Evolutionary conservation across 2,329 filamentous ascomycete genomes (phyloP).

Genomic region (Hypoxylon sp.): DNA sequence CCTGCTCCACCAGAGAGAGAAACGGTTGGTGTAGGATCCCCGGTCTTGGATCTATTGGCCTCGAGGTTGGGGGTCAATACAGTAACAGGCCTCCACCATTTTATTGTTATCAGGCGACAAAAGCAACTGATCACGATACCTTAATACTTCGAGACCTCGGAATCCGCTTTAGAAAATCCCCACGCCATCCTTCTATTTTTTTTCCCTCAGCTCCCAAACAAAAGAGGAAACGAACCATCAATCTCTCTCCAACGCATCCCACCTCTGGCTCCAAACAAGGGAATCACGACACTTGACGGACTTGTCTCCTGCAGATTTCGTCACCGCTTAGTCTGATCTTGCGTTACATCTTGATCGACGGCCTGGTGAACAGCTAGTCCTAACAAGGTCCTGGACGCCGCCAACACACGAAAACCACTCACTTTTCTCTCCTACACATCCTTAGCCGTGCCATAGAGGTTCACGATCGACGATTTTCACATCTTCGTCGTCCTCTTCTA

Average conservation of each 20-base stretch:
- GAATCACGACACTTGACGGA: conserved; percentile 26
- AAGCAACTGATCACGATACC: conserved; percentile 36
- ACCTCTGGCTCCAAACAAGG: conserved; percentile 19
- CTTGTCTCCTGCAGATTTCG: conserved; percentile 31
- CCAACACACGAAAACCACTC: conserved; percentile 19
- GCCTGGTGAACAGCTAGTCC: conserved; percentile 24
- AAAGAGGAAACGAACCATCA: conserved; percentile 19
- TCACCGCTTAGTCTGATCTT: conserved; percentile 34
- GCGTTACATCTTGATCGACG: conserved; percentile 32
- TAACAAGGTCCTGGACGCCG: conserved; percentile 24
- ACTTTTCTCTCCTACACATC: conserved; percentile 16
- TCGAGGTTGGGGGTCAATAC: conserved; percentile 40
- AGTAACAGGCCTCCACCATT: conserved; percentile 30
- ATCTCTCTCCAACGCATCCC: conserved; percentile 27
- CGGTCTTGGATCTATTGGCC: conserved; percentile 27
- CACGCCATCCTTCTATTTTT: conserved; percentile 12
- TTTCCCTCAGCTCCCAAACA: conserved; percentile 4
- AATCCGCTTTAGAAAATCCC: conserved; percentile 7
- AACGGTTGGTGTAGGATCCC: conserved; percentile 30
- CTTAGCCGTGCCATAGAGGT: conserved; percentile 15
- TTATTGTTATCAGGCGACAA: conserved; percentile 38
- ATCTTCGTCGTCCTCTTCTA: conserved; percentile 19
- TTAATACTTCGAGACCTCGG: conserved; percentile 25
- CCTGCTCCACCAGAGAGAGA: conserved; percentile 22
- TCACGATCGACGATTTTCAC: conserved; percentile 2